phyloP scores from a whole-genome alignment of 23 red algal genomes.

The Gracilariopsis chorda region DNA sequence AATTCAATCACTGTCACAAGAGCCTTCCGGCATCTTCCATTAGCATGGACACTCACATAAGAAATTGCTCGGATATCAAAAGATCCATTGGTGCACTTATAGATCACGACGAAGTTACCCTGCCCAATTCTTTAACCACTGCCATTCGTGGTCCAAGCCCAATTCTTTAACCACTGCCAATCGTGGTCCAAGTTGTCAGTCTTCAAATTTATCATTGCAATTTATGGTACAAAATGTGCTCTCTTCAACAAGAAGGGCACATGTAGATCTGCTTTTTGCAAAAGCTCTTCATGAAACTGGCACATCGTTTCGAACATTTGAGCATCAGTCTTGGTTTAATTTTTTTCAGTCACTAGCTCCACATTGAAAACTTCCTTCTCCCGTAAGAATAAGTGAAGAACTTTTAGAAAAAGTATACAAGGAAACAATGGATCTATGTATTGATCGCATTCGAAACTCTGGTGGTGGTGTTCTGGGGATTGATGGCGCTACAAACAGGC shows the following conservation, averaged over 20 bases:
- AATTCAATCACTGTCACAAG: too few relatives aligned
- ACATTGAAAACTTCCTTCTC: background rate
- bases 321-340: background rate
- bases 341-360: background rate
- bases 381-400: background rate
- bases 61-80: too few relatives aligned
- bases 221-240: background rate
- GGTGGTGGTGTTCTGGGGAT: background rate
- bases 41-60: too few relatives aligned
- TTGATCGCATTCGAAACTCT: background rate
- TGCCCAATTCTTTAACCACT: too few relatives aligned
- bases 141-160: too few relatives aligned
- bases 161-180: too few relatives aligned
- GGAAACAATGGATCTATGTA: background rate
- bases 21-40: too few relatives aligned
- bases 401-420: slow-evolving; percentile 12
- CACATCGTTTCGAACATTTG: background rate
- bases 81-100: too few relatives aligned
- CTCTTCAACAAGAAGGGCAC: background rate
- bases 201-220: too few relatives aligned
- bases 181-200: too few relatives aligned
- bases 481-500: background rate
- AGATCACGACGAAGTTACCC: too few relatives aligned
- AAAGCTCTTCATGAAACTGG: background rate
- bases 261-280: background rate